Evolutionary conservation across 1,139 yeast genomes (phyloP).

Genomic region (Eremothecium coryli): DNA sequence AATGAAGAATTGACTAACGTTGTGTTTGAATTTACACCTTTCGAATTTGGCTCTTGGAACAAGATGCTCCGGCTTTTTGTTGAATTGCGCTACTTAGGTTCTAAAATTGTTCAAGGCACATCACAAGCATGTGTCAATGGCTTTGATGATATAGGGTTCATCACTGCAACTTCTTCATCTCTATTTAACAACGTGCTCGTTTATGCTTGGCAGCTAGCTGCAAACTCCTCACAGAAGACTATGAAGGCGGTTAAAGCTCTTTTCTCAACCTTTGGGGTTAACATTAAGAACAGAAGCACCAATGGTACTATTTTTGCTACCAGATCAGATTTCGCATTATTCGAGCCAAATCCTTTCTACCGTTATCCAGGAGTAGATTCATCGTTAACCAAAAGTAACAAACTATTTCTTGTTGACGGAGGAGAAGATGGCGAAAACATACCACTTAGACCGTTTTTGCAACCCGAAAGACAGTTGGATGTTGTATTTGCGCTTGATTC

Average conservation of each 20-base stretch:
- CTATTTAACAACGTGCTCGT: constrained; percentile 50
- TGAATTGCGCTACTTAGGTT: constrained; percentile 47
- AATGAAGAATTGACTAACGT: constrained; percentile 25
- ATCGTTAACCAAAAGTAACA: constrained; percentile 21
- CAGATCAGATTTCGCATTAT: constrained; percentile 60
- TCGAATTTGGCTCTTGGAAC: constrained; percentile 66
- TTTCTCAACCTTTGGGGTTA: constrained; percentile 41
- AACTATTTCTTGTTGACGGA: constrained; percentile 50
- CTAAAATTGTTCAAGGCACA: constrained; percentile 35
- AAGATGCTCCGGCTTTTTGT: constrained; percentile 41
- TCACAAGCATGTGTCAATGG: constrained; percentile 41
- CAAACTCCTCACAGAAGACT: constrained; percentile 35
- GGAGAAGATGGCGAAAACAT: constrained; percentile 58
- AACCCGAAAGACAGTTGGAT: constrained; percentile 44
- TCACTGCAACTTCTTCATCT: constrained; percentile 66
- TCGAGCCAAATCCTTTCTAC: constrained; percentile 69
- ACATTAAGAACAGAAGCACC: constrained; percentile 2
- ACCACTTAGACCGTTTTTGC: constrained; percentile 53
- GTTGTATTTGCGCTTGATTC: constrained; percentile 55
- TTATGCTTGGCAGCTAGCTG: constrained; percentile 38
- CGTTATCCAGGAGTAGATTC: constrained; percentile 25
- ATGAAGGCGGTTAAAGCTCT: constrained; percentile 38
- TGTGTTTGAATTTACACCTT: constrained; percentile 51
- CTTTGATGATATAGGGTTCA: constrained; percentile 65
- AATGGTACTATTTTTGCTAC: constrained; percentile 9